phyloP scores from a whole-genome alignment of 306 rosid genomes.

The Sophora flavescens region DNA sequence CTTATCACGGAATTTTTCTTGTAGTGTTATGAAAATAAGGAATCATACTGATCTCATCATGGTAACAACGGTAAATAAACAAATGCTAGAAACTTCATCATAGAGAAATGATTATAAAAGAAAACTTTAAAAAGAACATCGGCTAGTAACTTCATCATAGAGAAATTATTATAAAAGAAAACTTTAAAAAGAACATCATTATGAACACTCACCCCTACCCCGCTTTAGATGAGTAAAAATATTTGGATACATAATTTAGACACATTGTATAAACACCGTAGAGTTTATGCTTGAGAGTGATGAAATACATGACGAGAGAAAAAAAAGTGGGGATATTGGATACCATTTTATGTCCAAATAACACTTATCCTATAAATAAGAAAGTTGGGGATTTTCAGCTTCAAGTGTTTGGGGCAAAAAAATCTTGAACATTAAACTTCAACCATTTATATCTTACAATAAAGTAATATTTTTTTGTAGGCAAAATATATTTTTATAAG shows the following conservation, averaged over 20 bases:
- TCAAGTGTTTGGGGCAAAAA: background rate
- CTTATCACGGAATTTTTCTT: too few species aligned
- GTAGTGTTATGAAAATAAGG: background rate
- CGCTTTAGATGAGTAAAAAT: background rate
- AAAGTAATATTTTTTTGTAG: too few species aligned
- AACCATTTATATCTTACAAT: background rate
- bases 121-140: too few species aligned
- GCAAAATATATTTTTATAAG: too few species aligned
- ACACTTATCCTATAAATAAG: background rate
- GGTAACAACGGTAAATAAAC: background rate
- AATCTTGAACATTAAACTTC: background rate
- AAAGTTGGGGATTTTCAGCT: constrained; percentile 5
- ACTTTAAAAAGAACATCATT: constrained; percentile 6
- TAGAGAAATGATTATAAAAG: too few species aligned
- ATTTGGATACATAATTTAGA: too few species aligned
- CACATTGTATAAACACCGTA: too few species aligned
- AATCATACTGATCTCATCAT: constrained; percentile 13
- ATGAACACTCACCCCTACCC: constrained; percentile 18
- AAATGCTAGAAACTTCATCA: constrained; percentile 27
- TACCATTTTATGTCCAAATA: too few species aligned
- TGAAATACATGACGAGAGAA: too few species aligned
- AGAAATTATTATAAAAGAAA: constrained; percentile 1
- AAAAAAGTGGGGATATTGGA: too few species aligned
- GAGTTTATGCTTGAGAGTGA: too few species aligned
- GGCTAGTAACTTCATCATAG: background rate